A percentile compares a stretch with the other conserved stretches of the same genome.
phyloP scores from a whole-genome alignment of 2,329 filamentous ascomycete species.

The Ophiostoma himal-ulmi region DNA sequence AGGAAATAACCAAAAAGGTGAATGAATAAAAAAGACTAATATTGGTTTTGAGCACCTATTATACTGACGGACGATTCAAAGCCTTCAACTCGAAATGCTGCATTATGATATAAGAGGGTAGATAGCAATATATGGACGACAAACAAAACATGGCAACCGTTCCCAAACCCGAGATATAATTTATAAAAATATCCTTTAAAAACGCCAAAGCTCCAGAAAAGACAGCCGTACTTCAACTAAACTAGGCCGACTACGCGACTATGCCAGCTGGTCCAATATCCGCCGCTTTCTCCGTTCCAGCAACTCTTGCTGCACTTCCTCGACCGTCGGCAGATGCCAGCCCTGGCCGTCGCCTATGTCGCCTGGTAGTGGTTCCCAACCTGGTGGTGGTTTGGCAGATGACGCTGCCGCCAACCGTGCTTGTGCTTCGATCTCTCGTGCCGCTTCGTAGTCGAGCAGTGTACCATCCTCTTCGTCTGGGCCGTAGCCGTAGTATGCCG shows the following conservation, averaged over 20 bases:
- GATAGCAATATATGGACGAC: background rate
- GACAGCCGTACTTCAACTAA: background rate
- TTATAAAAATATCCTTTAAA: background rate
- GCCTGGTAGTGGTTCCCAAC: conserved; percentile 82
- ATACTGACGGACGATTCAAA: no score
- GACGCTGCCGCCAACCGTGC: conserved; percentile 58
- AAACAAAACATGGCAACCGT: background rate
- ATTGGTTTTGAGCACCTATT: no score
- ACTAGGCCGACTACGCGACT: background rate
- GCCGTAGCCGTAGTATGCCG: conserved; percentile 92
- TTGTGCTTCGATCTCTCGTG: conserved; percentile 76
- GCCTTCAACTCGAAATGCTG: background rate
- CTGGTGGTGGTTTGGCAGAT: conserved; percentile 50
- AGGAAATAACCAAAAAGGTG: background rate
- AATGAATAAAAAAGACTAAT: no score
- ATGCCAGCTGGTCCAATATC: conserved; percentile 64
- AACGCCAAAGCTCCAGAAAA: background rate
- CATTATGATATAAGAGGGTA: background rate
- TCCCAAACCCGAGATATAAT: background rate
- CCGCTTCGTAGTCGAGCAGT: conserved; percentile 71
- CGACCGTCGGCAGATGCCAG: conserved; percentile 78
- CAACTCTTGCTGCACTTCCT: conserved; percentile 91
- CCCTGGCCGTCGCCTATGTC: conserved; percentile 74
- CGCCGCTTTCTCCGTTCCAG: conserved; percentile 78
- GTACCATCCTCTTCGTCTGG: conserved; percentile 84